Evolutionary conservation across 352 stramenopile genomes (phyloP).

Genomic region (Thalassiosira tumida): DNA sequence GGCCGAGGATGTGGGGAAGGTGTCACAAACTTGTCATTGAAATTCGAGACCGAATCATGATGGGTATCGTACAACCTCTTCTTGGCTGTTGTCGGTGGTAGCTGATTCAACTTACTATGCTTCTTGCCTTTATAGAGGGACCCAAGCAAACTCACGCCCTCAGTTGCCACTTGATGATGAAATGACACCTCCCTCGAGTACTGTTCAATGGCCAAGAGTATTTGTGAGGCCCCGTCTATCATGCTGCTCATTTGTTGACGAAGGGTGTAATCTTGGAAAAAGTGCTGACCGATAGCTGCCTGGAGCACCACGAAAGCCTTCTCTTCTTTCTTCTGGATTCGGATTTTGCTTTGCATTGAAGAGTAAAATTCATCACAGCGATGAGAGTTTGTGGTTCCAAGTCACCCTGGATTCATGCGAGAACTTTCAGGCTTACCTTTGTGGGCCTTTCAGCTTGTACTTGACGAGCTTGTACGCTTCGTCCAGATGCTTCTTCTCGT

Average conservation of each 20-base stretch:
- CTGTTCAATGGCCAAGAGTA: constrained; percentile 88
- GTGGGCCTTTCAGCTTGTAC: constrained; percentile 86
- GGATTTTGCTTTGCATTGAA: constrained; percentile 83
- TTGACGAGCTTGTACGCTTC: constrained; percentile 89
- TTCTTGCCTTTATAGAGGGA: no score
- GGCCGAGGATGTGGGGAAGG: no score
- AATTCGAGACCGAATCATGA: no score
- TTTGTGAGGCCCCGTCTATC: constrained; percentile 82
- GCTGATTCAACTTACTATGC: no score
- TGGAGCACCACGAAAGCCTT: constrained; percentile 91
- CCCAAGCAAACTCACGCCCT: no score
- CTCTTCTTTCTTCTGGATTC: constrained; percentile 84
- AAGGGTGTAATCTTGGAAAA: constrained; percentile 85
- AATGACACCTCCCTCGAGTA: constrained; percentile 86
- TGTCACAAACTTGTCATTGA: no score
- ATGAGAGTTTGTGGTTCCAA: no score
- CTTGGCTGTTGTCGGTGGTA: no score
- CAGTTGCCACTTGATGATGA: no score
- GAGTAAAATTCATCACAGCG: constrained; percentile 27
- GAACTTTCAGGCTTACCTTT: background rate
- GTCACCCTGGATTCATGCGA: no score
- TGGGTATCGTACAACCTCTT: no score
- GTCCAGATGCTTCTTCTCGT: constrained; percentile 90
- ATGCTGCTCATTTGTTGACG: constrained; percentile 86
- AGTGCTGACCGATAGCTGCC: constrained; percentile 83